phyloP scores from a whole-genome alignment of 768 basidiomycete species.

The Stropharia rugosoannulata region DNA sequence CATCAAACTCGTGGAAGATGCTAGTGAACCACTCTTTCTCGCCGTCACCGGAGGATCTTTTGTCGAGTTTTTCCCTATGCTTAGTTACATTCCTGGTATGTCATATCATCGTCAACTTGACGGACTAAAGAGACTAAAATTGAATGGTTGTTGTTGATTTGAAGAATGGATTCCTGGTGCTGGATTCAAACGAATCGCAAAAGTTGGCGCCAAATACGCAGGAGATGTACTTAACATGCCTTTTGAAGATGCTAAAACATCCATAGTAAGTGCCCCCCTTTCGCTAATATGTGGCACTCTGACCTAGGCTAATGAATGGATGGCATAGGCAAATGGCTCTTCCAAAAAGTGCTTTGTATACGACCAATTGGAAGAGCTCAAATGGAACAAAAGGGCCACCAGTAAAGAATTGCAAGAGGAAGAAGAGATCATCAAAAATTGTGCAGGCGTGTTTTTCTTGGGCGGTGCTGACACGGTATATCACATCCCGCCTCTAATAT shows the following conservation, averaged over 20 bases:
- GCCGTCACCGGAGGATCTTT: slow-evolving; percentile 34
- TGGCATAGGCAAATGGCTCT: slow-evolving; percentile 19
- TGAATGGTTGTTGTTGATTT: too few species aligned
- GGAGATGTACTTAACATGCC: too few species aligned
- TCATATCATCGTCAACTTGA: background rate
- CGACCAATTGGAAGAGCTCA: slow-evolving; percentile 21
- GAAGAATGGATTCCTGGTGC: too few species aligned
- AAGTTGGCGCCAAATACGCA: too few species aligned
- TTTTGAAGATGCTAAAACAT: too few species aligned
- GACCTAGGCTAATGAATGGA: background rate
- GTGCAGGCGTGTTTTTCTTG: slow-evolving; percentile 39
- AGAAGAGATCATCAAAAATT: slow-evolving; percentile 37
- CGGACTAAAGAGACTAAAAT: too few species aligned
- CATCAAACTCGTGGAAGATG: slow-evolving; percentile 33
- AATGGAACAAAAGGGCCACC: too few species aligned
- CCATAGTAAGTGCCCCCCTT: too few species aligned
- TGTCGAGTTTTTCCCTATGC: slow-evolving; percentile 35
- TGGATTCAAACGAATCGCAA: too few species aligned
- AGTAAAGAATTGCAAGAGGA: slow-evolving; percentile 7
- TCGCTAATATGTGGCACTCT: too few species aligned
- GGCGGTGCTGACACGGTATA: slow-evolving; percentile 20
- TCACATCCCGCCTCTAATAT: too few species aligned
- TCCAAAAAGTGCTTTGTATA: slow-evolving; percentile 24
- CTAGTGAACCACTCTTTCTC: slow-evolving; percentile 24
- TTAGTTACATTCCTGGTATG: slow-evolving; percentile 30